A percentile compares a stretch with the other conserved stretches of the same genome.
Evolutionary conservation across 1,284 basidiomycete genomes (phyloP).

Genomic region (Puccinia novopanici): DNA sequence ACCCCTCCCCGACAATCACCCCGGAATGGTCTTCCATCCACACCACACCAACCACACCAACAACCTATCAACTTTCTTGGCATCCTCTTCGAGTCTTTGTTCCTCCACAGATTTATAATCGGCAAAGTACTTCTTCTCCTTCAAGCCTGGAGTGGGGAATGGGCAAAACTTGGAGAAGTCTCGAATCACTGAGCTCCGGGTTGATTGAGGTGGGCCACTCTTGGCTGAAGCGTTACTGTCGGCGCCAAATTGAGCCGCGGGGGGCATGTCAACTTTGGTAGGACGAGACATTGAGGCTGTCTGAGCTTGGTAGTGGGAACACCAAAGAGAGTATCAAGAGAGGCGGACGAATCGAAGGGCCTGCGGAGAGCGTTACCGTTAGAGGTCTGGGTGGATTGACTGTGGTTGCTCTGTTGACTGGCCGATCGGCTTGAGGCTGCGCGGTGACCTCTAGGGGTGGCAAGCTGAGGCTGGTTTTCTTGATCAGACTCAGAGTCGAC

Average conservation of each 20-base stretch:
- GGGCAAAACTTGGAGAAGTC: conserved; percentile 52
- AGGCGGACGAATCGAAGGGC: conserved; percentile 41
- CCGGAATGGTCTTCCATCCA: no score
- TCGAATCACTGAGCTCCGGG: conserved; percentile 32
- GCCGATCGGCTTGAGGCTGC: conserved; percentile 14
- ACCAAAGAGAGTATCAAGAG: conserved; percentile 44
- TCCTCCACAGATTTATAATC: conserved; percentile 62
- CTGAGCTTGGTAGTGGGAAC: conserved; percentile 36
- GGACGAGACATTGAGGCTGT: conserved; percentile 36
- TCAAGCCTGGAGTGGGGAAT: conserved; percentile 53
- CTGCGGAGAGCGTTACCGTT: background rate
- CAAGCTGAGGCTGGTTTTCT: background rate
- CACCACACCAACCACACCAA: no score
- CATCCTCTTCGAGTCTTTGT: conserved; percentile 66
- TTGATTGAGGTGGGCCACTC: conserved; percentile 14
- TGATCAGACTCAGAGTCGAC: conserved; percentile 28
- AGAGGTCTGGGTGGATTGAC: conserved; percentile 15
- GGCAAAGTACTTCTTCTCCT: conserved; percentile 54
- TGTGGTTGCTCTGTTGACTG: conserved; percentile 28
- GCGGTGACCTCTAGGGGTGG: conserved; percentile 8
- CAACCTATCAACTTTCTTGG: conserved; percentile 66
- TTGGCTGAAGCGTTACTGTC: background rate
- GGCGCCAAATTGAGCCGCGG: conserved; percentile 17
- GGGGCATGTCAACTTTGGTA: conserved; percentile 35
- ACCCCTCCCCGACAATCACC: no score